Base-by-base conservation (phyloP, 805 yeast species). In the Torulaspora microellipsoides region DNA sequence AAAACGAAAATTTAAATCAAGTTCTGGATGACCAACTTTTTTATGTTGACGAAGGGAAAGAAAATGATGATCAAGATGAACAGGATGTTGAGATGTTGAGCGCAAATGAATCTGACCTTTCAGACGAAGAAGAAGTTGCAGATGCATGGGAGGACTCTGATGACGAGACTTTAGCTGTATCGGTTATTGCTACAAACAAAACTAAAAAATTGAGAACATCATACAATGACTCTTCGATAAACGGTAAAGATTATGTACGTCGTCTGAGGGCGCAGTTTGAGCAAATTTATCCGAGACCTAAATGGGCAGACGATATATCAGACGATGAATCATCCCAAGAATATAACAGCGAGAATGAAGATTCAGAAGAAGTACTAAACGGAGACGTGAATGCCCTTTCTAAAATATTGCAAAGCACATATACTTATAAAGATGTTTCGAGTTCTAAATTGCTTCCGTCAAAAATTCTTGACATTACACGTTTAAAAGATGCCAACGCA, bases 141-240 rank as follows among this genome's bases (percentile, higher is more conserved):
- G 66, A 71, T 42, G 88, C 82, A 2, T 93, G 99, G 99, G 64
- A 64, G 12, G 99, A 93, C 66, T 83, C 95, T 45, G 98, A 90
- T 57, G 99, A 93, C 62, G 98, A 90, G 49, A 72, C 71, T 34
- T 53, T 85, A 20, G 67, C 69, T 15, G 72, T 91, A 6, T 77
- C 93, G 1, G 65, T 93, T 27, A 59, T 71, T 12, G 62, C 75
- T 1, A 68, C 81, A 1, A 82, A 83, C 51, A 78, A 76, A 52
- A 64, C 83, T 27, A 80, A 77, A 51, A 93, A 91, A 66, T 71
- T 93, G 53, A 78, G 96, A 56, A 71, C 73, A 36, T 62, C 76
- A 0, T 81, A 73, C 45, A 62, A 64, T 3, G 91, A 86, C 48
- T 62, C 70, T 10, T 46, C 54, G 1, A 67, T 87, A 11, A 66